Evolutionary conservation across 129 eudicot species (phyloP), one percentile per base, ranked within the genome.

Genomic region (Flaveria trinervia): DNA sequence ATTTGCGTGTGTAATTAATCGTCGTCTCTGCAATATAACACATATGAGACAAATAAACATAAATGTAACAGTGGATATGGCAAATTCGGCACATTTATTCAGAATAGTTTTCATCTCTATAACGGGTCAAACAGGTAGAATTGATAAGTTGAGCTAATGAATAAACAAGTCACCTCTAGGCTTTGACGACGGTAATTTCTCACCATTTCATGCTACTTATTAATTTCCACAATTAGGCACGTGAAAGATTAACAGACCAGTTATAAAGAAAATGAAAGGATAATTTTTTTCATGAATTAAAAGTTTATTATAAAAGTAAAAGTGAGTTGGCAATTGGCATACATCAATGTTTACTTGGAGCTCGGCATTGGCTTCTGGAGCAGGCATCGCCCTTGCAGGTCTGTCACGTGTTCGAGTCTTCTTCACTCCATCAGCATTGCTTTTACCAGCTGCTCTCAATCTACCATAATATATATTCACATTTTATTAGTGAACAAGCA

Each of bases 281-380:
- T 3, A 45, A 45, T 0, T 11, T 45, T 44, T 20, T 23, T 36
- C 22, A 22, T 4, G 48, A 44, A 13, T 36, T 23, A 39, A 54
- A 22, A 25, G 16, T 60, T 22, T 25, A 25, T 13, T n/a, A 73
- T 0, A 30, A 71, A 25, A 17, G 7, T 33, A 48, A 71, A 71
- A 14, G 11, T 23, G 36, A 69, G 54, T 48, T 83, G 20, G 46
- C 48, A 75, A 77, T 39, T 81, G 82, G 22, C 96, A 41, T 87
- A 89, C 97, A 92, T 92, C 96, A 78, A 92, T 81, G 82, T 92
- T 92, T 67, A 86, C 74, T 85, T 89, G 97, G 30, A 87, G 83
- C 84, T 92, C 97, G 12, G 96, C 97, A 82, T 92, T 92, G 79
- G 97, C 96, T 76, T 87, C 96, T 0, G 93, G 97, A 77, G 97